Percentiles rank a stretch among this genome's conserved stretches.
phyloP scores from a whole-genome alignment of 257 asterid species.

The Paraleonurus japonicus region DNA sequence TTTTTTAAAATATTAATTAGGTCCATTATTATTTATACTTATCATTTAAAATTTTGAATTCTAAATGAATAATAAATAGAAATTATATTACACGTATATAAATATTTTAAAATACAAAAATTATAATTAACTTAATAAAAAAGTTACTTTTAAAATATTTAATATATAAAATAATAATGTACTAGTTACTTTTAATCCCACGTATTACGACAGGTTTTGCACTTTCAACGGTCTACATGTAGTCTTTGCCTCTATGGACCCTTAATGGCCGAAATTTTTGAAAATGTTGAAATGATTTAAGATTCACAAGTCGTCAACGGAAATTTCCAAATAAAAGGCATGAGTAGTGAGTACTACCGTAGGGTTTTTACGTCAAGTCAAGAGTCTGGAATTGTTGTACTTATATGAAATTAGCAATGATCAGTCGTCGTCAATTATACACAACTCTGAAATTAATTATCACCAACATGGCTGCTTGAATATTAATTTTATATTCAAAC shows the following conservation, averaged over 20 bases:
- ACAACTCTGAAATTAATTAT: slow-evolving; percentile 2
- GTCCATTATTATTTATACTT: too few relatives aligned
- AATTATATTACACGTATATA: too few relatives aligned
- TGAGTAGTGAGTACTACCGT: background rate
- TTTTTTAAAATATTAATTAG: too few relatives aligned
- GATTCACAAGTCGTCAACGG: background rate
- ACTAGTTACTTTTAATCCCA: too few relatives aligned
- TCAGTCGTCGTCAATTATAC: slow-evolving; percentile 13
- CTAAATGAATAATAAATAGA: too few relatives aligned
- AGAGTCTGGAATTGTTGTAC: background rate
- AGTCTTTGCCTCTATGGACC: background rate
- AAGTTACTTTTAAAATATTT: too few relatives aligned
- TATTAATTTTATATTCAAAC: background rate
- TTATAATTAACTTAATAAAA: too few relatives aligned
- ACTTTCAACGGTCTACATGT: background rate
- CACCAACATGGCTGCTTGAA: background rate
- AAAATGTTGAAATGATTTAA: background rate
- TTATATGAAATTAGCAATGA: background rate
- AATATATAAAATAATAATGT: too few relatives aligned
- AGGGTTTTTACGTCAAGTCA: slow-evolving; percentile 15
- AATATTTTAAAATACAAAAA: too few relatives aligned
- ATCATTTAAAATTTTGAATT: too few relatives aligned
- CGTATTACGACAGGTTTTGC: too few relatives aligned
- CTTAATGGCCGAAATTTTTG: background rate
- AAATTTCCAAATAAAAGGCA: background rate